Conservation (phyloP, 2,329 filamentous ascomycete species). For the Aspergillus sp. region DNA sequence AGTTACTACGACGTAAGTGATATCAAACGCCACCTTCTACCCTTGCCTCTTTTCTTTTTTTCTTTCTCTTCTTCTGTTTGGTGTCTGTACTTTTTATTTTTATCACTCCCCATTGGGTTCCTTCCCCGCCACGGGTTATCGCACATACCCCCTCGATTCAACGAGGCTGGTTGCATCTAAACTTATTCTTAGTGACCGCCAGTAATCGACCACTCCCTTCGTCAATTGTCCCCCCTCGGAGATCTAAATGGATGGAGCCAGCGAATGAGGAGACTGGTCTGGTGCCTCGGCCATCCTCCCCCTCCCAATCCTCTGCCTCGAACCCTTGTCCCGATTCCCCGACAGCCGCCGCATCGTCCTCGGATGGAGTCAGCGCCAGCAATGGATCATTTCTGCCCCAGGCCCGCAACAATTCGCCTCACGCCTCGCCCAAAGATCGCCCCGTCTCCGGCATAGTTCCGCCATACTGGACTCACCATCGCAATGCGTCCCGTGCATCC, state of each 20-base stretch:
- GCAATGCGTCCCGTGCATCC: slow-evolving; percentile 42
- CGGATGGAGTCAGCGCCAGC: slow-evolving; percentile 4
- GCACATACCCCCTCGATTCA: slow-evolving; percentile 3
- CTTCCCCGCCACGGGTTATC: slow-evolving; percentile 10
- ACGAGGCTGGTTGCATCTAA: slow-evolving; percentile 12
- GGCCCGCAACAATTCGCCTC: slow-evolving; percentile 16
- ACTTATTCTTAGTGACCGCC: slow-evolving; percentile 14
- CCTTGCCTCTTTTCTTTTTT: neutral
- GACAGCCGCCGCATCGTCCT: slow-evolving; percentile 8
- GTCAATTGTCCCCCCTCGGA: slow-evolving; percentile 6
- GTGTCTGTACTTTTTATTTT: neutral
- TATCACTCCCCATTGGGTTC: neutral
- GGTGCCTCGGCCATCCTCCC: slow-evolving; percentile 30
- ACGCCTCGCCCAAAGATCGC: slow-evolving; percentile 19
- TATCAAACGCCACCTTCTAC: neutral
- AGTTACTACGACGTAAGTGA: neutral
- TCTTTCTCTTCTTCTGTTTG: neutral
- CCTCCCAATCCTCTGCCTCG: slow-evolving; percentile 10
- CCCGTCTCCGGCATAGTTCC: slow-evolving; percentile 38
- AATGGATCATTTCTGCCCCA: slow-evolving; percentile 16
- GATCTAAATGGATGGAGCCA: slow-evolving; percentile 44
- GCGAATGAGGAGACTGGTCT: slow-evolving; percentile 38
- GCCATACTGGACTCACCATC: slow-evolving; percentile 48
- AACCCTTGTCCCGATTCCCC: slow-evolving; percentile 10
- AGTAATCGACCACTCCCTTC: slow-evolving; percentile 6